Base-by-base conservation (phyloP, 2,329 filamentous ascomycete species). In the Blastomyces parvus region DNA sequence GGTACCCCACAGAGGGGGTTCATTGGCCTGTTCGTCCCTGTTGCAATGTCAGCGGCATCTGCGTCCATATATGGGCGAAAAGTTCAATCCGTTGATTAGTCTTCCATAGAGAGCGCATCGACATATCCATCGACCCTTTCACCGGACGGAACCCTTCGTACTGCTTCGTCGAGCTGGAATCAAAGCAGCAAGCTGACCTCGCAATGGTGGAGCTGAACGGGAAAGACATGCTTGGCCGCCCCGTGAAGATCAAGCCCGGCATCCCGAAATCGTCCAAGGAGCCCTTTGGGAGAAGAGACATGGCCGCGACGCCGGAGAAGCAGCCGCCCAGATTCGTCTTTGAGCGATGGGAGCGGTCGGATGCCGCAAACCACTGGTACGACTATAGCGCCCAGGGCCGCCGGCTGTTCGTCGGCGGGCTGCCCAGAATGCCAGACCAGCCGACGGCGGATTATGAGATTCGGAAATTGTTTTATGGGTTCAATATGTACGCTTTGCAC, bases 131-230 rank as follows among this genome's bases (percentile, higher is more conserved):
- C 61, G 87, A 90, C 69, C 83, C 86, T 1, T 84, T 88, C 72
- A 87, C 83, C 38, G 84, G 82, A 50, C 80, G 87, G 55, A 90
- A 90, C 71, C 87, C 87, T 0, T 87, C 86, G 46, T 90, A 89
- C 76, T 90, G 87, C 76, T 90, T 91, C 68, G 83, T 90, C 56
- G 87, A 90, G 69, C 83, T 90, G 63, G 73, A 74, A 56, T 80
- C 79, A 57, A 79, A 80, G 56, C 83, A 83, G 36, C 78, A 84
- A 38, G 87, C 87, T 2, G 78, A 83, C 4, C 73, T 73, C 1
- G 85, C 84, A 1, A 84, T 89, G 71, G 70, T 74, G n/a, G 77
- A 80, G 14, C 76, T 90, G 53, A 78, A 83, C 62, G 82, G 82
- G 22, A 78, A 77, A 25, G 75, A 79, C 14, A 76, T 90, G 40